Evolutionary conservation across 805 yeast genomes (phyloP).

Genomic region (Pichia ethanolica): DNA sequence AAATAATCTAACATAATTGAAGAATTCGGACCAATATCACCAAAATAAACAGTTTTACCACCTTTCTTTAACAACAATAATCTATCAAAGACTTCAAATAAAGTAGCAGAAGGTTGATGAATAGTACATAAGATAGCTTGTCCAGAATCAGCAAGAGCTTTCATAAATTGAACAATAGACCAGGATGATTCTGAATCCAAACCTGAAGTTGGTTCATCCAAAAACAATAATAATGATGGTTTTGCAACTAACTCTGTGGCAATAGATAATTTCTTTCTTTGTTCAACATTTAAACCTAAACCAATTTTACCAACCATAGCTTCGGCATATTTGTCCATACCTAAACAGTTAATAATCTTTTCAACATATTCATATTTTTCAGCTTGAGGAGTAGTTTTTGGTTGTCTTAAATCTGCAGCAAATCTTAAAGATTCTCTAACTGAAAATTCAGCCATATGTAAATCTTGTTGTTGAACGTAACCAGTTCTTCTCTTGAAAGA

Average conservation of each 20-base stretch:
- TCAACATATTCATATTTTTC: conserved; percentile 39
- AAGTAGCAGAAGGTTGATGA: conserved; percentile 42
- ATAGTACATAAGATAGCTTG: conserved; percentile 52
- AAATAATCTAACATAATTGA: conserved; percentile 37
- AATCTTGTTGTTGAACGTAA: conserved; percentile 49
- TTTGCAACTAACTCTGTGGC: conserved; percentile 50
- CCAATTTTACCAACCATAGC: conserved; percentile 43
- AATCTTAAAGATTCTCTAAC: conserved; percentile 44
- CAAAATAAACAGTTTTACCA: conserved; percentile 46
- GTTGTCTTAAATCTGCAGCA: conserved; percentile 44
- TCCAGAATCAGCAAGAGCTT: conserved; percentile 42
- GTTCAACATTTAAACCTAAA: conserved; percentile 45
- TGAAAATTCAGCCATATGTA: conserved; percentile 43
- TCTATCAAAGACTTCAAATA: conserved; percentile 38
- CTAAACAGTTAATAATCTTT: conserved; percentile 32
- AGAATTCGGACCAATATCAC: conserved; percentile 44
- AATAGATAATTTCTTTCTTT: conserved; percentile 44
- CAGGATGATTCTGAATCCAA: conserved; percentile 51
- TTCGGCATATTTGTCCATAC: conserved; percentile 41
- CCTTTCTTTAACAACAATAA: conserved; percentile 42
- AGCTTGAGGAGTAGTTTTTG: conserved; percentile 29
- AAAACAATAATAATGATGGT: conserved; percentile 43
- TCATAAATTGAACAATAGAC: conserved; percentile 47
- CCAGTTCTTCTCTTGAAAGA: conserved; percentile 50
- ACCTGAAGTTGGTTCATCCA: conserved; percentile 58